Evolutionary conservation across 805 yeast species (phyloP).

Genomic region (Brettanomyces custersianus): DNA sequence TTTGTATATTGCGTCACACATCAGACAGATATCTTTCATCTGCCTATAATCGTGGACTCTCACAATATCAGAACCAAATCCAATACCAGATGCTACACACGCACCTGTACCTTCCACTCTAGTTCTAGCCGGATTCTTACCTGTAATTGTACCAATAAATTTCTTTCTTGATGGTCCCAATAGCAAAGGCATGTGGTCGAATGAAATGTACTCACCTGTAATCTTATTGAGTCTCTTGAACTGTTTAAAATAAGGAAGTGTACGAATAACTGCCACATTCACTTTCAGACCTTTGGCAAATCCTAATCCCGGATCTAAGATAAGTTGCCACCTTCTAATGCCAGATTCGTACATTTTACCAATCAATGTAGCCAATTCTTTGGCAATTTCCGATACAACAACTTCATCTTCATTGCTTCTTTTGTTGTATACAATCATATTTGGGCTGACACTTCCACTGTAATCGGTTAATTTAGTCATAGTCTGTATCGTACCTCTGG

Average conservation of each 20-base stretch:
- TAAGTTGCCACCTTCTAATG: slow-evolving; percentile 80
- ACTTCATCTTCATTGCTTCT: slow-evolving; percentile 16
- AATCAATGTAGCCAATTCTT: slow-evolving; percentile 55
- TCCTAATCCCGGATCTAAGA: slow-evolving; percentile 93
- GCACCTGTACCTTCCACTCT: slow-evolving; percentile 75
- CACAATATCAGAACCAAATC: slow-evolving; percentile 68
- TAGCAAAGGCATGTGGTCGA: slow-evolving; percentile 55
- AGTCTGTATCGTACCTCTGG: slow-evolving; percentile 70
- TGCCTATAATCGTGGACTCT: slow-evolving; percentile 80
- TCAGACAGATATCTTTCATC: slow-evolving; percentile 39
- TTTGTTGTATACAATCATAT: slow-evolving; percentile 10
- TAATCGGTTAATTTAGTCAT: slow-evolving; percentile 61
- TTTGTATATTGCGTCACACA: slow-evolving; percentile 71
- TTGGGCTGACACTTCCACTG: slow-evolving; percentile 22
- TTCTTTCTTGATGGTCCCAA: slow-evolving; percentile 85
- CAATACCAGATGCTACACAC: slow-evolving; percentile 61
- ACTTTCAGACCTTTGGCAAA: slow-evolving; percentile 80
- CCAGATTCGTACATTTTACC: slow-evolving; percentile 51
- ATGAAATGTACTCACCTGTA: slow-evolving; percentile 27
- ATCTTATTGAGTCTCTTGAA: slow-evolving; percentile 26
- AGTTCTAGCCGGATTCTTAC: slow-evolving; percentile 44
- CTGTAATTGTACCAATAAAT: slow-evolving; percentile 72
- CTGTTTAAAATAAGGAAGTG: slow-evolving; percentile 36
- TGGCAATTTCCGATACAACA: slow-evolving; percentile 43
- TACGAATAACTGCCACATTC: slow-evolving; percentile 56